Base-by-base conservation (phyloP, 305 asterid genomes). In the Petunia hybrid region DNA sequence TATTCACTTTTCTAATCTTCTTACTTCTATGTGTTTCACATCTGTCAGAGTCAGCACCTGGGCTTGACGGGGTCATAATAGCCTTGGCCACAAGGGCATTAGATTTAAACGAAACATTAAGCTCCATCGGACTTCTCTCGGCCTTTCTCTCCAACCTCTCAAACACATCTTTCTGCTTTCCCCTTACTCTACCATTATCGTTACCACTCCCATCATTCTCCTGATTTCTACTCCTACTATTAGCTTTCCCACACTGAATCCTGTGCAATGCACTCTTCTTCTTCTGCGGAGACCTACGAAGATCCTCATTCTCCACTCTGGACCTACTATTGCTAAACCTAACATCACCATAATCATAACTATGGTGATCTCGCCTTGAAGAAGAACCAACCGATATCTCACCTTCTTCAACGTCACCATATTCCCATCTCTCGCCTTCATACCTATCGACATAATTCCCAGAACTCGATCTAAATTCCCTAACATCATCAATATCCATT, bases 31-130 rank as follows among this genome's bases (percentile, higher is more conserved):
- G 66, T 39, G 59, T 77, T 63, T 80, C 82, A 66, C 68, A 83
- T 53, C 77, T 80, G 80, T 80, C 85, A 0, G 80, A 82, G 57
- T 85, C 87, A 78, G 61, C 82, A 79, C 57, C 83, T 41, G 92
- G 83, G 86, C 83, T 78, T 76, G 93, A 81, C 43, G 94, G 87
- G 10, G 90, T 80, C 89, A 88, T 86, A 84, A 90, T 86, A 86
- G 94, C 91, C 89, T 92, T 91, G 16, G 97, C 97, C 65, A 94
- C 91, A 53, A 94, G 92, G 68, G 97, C 85, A 89, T 92, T 92
- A 63, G 99, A 93, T 88, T 90, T 91, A 77, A 91, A 93, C 10
- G 97, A 90, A 80, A 95, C 93, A 83, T 91, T 89, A 87, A 93
- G 98, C 78, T 95, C 93, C 90, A 90, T 77, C 16, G 92, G 90